phyloP scores from a whole-genome alignment of 768 basidiomycete species.

The Xerocomus spinulosus region DNA sequence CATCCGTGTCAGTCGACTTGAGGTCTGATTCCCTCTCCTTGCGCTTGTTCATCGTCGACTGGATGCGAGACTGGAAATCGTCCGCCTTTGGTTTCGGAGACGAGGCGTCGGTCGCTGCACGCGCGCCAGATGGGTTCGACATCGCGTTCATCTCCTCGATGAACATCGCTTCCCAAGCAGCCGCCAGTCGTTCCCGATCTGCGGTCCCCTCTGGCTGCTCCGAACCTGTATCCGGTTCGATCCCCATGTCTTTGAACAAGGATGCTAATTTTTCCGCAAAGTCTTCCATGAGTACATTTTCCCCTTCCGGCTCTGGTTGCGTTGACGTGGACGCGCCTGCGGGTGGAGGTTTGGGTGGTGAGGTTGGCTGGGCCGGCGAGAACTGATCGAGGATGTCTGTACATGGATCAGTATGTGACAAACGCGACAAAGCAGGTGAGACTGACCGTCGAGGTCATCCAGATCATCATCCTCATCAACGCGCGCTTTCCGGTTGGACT shows the following conservation, averaged over 20 bases:
- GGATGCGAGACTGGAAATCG: slow-evolving; percentile 66
- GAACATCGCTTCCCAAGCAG: slow-evolving; percentile 71
- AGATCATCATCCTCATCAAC: slow-evolving; percentile 37
- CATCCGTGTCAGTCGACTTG: slow-evolving; percentile 15
- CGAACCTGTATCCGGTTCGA: slow-evolving; percentile 17
- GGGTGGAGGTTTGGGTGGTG: slow-evolving; percentile 13
- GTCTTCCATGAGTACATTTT: slow-evolving; percentile 22
- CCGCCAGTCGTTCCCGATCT: slow-evolving; percentile 42
- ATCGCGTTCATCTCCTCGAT: slow-evolving; percentile 51
- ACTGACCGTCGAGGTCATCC: slow-evolving; percentile 41
- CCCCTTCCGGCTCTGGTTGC: slow-evolving; percentile 3
- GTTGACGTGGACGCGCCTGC: slow-evolving; percentile 17
- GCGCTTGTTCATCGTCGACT: slow-evolving; percentile 69
- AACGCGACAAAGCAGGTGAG: not conserved
- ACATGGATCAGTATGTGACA: slow-evolving; percentile 7
- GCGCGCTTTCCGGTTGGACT: slow-evolving; percentile 11
- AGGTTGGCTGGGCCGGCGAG: slow-evolving; percentile 14
- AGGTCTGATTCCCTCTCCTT: slow-evolving; percentile 55
- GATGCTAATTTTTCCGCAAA: slow-evolving; percentile 43
- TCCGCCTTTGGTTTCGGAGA: slow-evolving; percentile 19
- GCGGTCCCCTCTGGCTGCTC: not conserved
- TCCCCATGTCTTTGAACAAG: slow-evolving; percentile 29
- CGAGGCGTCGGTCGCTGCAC: not conserved
- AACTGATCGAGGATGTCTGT: slow-evolving; percentile 51
- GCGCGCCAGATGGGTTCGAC: slow-evolving; percentile 6